Conservation (phyloP, 1,139 yeast species). For the Candida labiduridarum region DNA sequence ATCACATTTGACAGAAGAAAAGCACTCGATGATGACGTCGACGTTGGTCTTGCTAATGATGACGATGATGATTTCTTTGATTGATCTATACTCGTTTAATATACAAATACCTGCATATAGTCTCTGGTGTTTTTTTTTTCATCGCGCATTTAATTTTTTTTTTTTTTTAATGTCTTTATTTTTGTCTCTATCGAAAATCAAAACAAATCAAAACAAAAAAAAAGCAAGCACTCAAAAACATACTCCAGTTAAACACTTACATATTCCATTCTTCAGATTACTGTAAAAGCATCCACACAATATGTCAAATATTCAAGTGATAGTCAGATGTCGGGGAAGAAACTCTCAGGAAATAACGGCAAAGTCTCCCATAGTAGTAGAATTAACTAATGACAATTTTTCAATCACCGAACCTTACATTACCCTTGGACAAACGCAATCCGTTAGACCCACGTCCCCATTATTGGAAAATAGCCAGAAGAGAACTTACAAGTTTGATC, state of each 20-base stretch:
- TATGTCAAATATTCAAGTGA: conserved; percentile 69
- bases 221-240: not conserved
- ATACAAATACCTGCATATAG: conserved; percentile 6
- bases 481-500: conserved; percentile 69
- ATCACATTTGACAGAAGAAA: conserved; percentile 44
- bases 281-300: not conserved
- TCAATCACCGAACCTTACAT: conserved; percentile 37
- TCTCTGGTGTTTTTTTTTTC: not conserved
- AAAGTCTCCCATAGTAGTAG: conserved; percentile 74
- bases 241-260: not conserved
- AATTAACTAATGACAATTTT: conserved; percentile 53
- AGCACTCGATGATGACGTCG: conserved; percentile 22
- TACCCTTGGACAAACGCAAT: conserved; percentile 35
- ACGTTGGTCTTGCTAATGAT: conserved; percentile 19
- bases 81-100: conserved; percentile 12
- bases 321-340: conserved; percentile 87
- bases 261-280: not conserved
- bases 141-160: not conserved
- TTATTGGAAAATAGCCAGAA: conserved; percentile 8
- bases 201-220: no score
- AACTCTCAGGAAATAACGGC: conserved; percentile 69
- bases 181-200: no score
- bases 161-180: no score
- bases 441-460: conserved; percentile 19
- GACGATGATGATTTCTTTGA: conserved; percentile 39